Conservation (phyloP, 306 rosid genomes). For the Glycyrrhiza uralensis region DNA sequence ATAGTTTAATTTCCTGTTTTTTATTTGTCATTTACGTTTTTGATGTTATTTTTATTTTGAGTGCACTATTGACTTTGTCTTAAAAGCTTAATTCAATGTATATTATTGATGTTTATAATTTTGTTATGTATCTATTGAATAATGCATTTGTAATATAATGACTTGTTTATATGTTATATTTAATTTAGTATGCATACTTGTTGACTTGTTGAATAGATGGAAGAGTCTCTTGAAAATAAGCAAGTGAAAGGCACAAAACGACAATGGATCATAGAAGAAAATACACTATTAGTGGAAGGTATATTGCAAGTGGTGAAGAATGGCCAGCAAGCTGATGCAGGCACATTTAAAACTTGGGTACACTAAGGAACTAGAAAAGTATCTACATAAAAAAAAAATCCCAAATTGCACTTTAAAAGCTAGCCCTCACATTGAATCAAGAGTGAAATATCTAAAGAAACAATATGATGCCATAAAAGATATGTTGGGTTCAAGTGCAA, state of each 20-base stretch:
- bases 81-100: not conserved
- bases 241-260: not conserved
- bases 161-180: not conserved
- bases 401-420: not conserved
- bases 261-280: not conserved
- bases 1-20: not conserved
- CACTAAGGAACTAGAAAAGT: not conserved
- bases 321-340: not conserved
- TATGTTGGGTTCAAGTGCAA: not conserved
- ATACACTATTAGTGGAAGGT: not conserved
- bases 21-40: not conserved
- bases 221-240: not conserved
- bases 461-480: not conserved
- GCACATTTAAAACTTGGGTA: not conserved
- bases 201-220: not conserved
- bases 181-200: not conserved
- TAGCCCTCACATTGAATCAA: not conserved
- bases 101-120: not conserved
- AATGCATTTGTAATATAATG: not conserved
- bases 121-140: not conserved
- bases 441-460: not conserved
- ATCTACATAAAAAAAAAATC: not conserved
- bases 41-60: not conserved
- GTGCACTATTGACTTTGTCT: not conserved
- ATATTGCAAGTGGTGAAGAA: not conserved